phyloP scores from a whole-genome alignment of 129 eudicot species.

The Flaveria robusta region DNA sequence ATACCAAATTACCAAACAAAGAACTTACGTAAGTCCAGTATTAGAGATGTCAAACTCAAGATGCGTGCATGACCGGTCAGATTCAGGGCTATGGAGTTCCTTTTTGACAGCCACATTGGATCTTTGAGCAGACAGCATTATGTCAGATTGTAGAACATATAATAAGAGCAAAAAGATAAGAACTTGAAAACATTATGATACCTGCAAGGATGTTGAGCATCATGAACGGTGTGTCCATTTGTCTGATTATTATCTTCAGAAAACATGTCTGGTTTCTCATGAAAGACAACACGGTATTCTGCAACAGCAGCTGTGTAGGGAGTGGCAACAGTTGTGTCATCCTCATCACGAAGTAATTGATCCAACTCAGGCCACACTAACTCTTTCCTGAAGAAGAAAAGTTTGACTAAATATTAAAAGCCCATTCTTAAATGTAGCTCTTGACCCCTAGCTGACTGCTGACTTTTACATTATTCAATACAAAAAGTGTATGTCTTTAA shows the following conservation, averaged over 20 bases:
- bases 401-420: slow-evolving; percentile 15
- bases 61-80: slow-evolving; percentile 98
- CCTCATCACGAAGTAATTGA: slow-evolving; percentile 74
- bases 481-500: not conserved
- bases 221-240: slow-evolving; percentile 76
- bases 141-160: slow-evolving; percentile 24
- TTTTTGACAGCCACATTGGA: slow-evolving; percentile 81
- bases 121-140: slow-evolving; percentile 35
- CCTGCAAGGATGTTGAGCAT: slow-evolving; percentile 99
- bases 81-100: slow-evolving; percentile 88
- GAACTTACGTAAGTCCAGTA: slow-evolving; percentile 76
- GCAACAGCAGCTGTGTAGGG: slow-evolving; percentile 93
- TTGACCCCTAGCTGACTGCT: slow-evolving; percentile 11
- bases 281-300: slow-evolving; percentile 86
- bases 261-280: slow-evolving; percentile 49
- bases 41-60: slow-evolving; percentile 86
- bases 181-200: slow-evolving; percentile 11
- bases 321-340: slow-evolving; percentile 69
- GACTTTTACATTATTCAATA: not conserved
- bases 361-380: slow-evolving; percentile 95
- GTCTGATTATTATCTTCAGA: slow-evolving; percentile 42
- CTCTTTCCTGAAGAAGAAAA: slow-evolving; percentile 67
- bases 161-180: slow-evolving; percentile 5
- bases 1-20: not conserved
- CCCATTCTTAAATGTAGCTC: not conserved